Conservation (phyloP, 2,329 filamentous ascomycete genomes). For the Trichoderma atroviride region DNA sequence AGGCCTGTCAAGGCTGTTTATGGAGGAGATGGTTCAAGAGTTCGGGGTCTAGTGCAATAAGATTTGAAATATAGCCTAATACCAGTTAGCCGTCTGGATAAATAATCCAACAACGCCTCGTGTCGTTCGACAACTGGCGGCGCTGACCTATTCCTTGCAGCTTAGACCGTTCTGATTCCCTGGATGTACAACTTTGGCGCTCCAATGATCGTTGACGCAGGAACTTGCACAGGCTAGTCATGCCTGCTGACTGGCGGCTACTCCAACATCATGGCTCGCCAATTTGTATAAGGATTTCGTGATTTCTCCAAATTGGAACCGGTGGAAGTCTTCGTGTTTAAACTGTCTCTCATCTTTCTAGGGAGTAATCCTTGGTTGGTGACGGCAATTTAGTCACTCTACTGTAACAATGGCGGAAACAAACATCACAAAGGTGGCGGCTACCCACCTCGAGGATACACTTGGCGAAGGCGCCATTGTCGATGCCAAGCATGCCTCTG, state of each 20-base stretch:
- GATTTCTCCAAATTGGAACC: neutral
- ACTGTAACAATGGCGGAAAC: constrained; percentile 6
- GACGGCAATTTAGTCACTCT: too few species aligned
- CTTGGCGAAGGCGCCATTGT: constrained; percentile 21
- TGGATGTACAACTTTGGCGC: constrained; percentile 4
- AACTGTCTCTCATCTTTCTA: too few species aligned
- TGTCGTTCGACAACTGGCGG: neutral
- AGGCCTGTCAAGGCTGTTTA: neutral
- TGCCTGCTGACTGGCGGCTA: neutral
- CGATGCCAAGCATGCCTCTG: constrained; percentile 21
- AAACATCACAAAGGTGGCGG: constrained; percentile 16
- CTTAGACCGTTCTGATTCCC: neutral
- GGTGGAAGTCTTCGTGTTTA: neutral
- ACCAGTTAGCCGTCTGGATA: constrained; percentile 12
- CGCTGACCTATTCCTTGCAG: neutral
- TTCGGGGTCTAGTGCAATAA: neutral
- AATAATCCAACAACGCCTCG: neutral
- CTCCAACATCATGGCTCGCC: neutral
- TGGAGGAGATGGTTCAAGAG: neutral
- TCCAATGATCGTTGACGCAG: neutral
- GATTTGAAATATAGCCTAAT: constrained; percentile 10
- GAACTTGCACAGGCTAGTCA: neutral
- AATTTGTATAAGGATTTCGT: constrained; percentile 1
- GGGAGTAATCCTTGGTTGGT: neutral
- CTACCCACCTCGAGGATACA: constrained; percentile 13